These are phyloP conservation scores for Powellomyces hirtus DNA, from an alignment of 192 early-diverging fungal genomes.

Conservation along the genomic window DNA sequence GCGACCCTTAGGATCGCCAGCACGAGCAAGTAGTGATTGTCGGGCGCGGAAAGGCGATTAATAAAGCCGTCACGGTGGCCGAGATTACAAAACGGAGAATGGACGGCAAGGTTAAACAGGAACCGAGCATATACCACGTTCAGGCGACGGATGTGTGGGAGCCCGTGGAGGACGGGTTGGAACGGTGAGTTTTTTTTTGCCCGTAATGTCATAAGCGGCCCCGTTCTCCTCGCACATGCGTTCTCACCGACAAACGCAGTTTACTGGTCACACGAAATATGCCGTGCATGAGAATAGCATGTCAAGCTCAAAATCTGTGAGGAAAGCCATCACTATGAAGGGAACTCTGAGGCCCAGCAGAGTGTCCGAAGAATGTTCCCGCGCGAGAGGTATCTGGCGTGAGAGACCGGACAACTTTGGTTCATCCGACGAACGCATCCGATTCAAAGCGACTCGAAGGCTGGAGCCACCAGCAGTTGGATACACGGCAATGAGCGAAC, in stretches of 20 bases:
- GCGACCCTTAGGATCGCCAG: not conserved
- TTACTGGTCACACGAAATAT: not conserved
- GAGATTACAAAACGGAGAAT: conserved; percentile 66
- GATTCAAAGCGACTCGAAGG: no score
- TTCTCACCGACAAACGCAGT: not conserved
- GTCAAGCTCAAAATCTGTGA: no score
- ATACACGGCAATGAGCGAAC: no score
- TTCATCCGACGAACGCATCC: no score
- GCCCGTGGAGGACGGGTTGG: conserved; percentile 31
- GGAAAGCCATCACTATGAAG: no score
- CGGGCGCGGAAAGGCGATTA: conserved; percentile 53
- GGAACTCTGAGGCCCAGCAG: no score
- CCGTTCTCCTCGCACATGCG: not conserved
- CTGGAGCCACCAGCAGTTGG: no score
- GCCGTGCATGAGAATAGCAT: conserved; percentile 9
- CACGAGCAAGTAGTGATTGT: conserved; percentile 20
- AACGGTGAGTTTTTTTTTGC: conserved; percentile 13
- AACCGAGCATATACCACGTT: conserved; percentile 30
- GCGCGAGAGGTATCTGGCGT: no score
- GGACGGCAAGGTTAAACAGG: conserved; percentile 40
- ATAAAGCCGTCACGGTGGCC: conserved; percentile 62
- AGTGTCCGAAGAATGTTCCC: no score
- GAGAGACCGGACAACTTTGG: no score
- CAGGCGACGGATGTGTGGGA: conserved; percentile 40
- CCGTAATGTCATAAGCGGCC: not conserved